phyloP scores from a whole-genome alignment of 202 grass and related monocot genomes.

The Dendrocalamus latiflorus region DNA sequence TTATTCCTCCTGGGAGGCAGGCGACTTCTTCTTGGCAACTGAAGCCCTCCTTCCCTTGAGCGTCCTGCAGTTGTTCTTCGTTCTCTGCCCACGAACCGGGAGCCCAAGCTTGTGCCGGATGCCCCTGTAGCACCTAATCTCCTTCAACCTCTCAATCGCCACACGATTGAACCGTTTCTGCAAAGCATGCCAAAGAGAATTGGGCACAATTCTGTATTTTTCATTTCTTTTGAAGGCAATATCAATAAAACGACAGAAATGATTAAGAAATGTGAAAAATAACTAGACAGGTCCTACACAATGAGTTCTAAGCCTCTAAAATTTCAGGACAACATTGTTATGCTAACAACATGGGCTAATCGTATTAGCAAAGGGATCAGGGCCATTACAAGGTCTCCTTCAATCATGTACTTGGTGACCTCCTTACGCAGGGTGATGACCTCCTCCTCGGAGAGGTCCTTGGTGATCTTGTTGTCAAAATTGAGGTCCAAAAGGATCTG shows the following conservation, averaged over 20 bases:
- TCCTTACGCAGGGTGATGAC: slow-evolving; percentile 85
- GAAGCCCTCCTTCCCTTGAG: slow-evolving; percentile 78
- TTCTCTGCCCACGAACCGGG: slow-evolving; percentile 75
- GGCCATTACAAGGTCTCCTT: slow-evolving; percentile 76
- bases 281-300: not conserved
- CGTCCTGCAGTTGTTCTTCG: slow-evolving; percentile 88
- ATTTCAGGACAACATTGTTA: not conserved
- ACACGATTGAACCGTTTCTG: slow-evolving; percentile 82
- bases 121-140: slow-evolving; percentile 80
- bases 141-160: slow-evolving; percentile 88
- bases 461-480: slow-evolving; percentile 77
- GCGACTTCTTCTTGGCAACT: slow-evolving; percentile 73
- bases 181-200: slow-evolving; percentile 16
- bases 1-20: slow-evolving; percentile 34
- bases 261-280: not conserved
- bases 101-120: slow-evolving; percentile 72
- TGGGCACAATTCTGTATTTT: not conserved
- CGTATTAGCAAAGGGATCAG: slow-evolving; percentile 13
- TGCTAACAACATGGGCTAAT: not conserved
- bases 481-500: slow-evolving; percentile 72
- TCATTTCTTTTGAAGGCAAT: not conserved
- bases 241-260: not conserved
- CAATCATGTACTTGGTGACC: slow-evolving; percentile 89
- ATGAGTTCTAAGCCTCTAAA: not conserved
- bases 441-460: slow-evolving; percentile 79